phyloP scores from a whole-genome alignment of 164 flowering plant species.

The Amborella trichopoda region DNA sequence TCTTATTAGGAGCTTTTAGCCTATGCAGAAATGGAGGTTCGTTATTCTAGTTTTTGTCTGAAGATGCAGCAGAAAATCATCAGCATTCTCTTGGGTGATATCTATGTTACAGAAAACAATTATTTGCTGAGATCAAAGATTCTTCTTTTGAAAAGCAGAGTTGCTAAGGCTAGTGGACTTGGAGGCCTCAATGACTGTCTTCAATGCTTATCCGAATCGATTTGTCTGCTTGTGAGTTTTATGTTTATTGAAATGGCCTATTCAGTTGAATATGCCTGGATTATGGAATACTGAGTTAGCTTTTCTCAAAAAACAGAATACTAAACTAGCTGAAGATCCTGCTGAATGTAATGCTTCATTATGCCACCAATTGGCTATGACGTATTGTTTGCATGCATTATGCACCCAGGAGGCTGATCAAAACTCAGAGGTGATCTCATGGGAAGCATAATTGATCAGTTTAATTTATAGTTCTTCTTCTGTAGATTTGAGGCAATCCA shows the following conservation, averaged over 20 bases:
- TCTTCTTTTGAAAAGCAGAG: constrained; percentile 45
- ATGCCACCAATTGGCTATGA: constrained; percentile 45
- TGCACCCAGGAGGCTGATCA: constrained; percentile 56
- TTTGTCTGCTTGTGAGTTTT: constrained; percentile 41
- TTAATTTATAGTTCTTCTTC: no score
- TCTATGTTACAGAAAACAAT: constrained; percentile 28
- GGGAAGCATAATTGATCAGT: no score
- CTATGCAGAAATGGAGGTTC: constrained; percentile 40
- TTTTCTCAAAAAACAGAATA: no score
- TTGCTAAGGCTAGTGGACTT: constrained; percentile 31
- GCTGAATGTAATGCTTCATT: constrained; percentile 6
- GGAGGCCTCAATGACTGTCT: constrained; percentile 37
- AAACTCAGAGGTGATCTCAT: constrained; percentile 42
- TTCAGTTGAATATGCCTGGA: no score
- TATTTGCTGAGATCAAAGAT: constrained; percentile 34
- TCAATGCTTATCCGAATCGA: constrained; percentile 64
- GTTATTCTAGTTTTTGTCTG: constrained; percentile 32
- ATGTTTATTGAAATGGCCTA: not conserved
- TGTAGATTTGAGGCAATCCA: no score
- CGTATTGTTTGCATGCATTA: constrained; percentile 64
- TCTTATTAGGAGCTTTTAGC: constrained; percentile 85
- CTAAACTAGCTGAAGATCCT: constrained; percentile 1
- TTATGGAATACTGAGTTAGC: no score
- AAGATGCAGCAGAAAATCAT: constrained; percentile 52
- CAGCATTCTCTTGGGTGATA: constrained; percentile 37